phyloP scores from a whole-genome alignment of 1,139 yeast genomes.

The Blastobotrys serpentis region DNA sequence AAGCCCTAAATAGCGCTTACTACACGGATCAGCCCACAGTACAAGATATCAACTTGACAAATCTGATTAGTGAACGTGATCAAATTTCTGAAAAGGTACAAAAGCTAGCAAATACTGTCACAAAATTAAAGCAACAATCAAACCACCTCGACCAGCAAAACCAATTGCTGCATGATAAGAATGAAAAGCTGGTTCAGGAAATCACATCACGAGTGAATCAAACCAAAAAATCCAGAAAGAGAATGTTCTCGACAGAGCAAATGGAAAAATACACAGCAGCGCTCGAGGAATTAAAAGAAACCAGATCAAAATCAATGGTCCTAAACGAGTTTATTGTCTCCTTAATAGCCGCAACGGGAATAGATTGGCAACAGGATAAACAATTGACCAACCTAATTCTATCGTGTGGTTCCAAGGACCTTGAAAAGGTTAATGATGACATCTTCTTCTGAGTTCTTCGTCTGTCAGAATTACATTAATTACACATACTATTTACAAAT shows the following conservation, averaged over 20 bases:
- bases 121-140: constrained; percentile 13
- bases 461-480: background rate
- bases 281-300: constrained; percentile 14
- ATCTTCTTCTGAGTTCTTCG: constrained; percentile 4
- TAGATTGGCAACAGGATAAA: constrained; percentile 28
- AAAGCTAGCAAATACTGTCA: constrained; percentile 11
- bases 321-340: constrained; percentile 27
- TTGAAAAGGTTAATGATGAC: constrained; percentile 13
- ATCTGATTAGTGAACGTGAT: constrained; percentile 21
- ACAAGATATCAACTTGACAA: constrained; percentile 13
- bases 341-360: constrained; percentile 26
- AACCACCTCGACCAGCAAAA: constrained; percentile 13
- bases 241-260: constrained; percentile 19
- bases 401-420: constrained; percentile 6
- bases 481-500: constrained; percentile 4
- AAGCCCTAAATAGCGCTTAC: background rate
- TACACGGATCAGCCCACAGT: constrained; percentile 7
- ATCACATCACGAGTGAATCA: constrained; percentile 14
- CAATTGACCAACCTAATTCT: constrained; percentile 18
- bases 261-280: constrained; percentile 14
- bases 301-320: constrained; percentile 20
- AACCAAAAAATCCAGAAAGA: constrained; percentile 15
- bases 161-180: constrained; percentile 17
- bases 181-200: constrained; percentile 15
- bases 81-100: constrained; percentile 17